Conservation (phyloP, 2,329 filamentous ascomycete genomes). For the Penicillium vulpinum region DNA sequence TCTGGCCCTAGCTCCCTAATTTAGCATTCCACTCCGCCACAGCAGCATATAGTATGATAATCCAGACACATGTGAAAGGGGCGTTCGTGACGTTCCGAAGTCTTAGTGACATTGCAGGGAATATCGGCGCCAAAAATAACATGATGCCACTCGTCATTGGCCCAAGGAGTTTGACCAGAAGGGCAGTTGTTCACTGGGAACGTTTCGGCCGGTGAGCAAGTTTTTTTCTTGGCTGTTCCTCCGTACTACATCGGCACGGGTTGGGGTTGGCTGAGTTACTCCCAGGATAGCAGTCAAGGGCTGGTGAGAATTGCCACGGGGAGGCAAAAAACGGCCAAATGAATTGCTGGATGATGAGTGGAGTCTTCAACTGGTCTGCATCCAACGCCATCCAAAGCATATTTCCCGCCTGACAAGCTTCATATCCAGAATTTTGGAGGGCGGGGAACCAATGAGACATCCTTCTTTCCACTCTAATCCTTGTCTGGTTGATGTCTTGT, state of each 20-base stretch:
- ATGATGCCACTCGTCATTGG: not conserved
- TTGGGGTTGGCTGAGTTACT: conserved; percentile 16
- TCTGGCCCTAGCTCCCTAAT: conserved; percentile 3
- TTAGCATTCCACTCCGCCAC: conserved; percentile 3
- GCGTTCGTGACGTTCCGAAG: conserved; percentile 17
- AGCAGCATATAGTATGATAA: conserved; percentile 17
- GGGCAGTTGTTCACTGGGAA: conserved; percentile 13
- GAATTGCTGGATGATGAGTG: not conserved
- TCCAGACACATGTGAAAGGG: conserved; percentile 21
- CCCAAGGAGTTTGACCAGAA: conserved; percentile 18
- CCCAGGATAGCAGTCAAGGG: conserved; percentile 16
- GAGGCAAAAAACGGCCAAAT: conserved; percentile 2
- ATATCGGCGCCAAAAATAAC: not conserved
- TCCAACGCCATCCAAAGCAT: conserved; percentile 15
- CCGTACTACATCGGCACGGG: conserved; percentile 16
- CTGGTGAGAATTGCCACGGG: conserved; percentile 6
- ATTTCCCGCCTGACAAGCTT: conserved; percentile 10
- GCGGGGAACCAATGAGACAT: conserved; percentile 3
- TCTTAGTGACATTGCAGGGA: conserved; percentile 15
- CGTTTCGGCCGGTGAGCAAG: conserved; percentile 18
- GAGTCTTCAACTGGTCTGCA: conserved; percentile 11
- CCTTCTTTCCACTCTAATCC: not conserved
- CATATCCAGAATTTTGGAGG: conserved; percentile 1
- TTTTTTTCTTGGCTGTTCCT: conserved; percentile 13
- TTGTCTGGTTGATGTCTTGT: conserved; percentile 3